These are phyloP conservation scores for Gynochthodes officinalis DNA, from an alignment of 257 asterid species.

Conservation along the genomic window DNA sequence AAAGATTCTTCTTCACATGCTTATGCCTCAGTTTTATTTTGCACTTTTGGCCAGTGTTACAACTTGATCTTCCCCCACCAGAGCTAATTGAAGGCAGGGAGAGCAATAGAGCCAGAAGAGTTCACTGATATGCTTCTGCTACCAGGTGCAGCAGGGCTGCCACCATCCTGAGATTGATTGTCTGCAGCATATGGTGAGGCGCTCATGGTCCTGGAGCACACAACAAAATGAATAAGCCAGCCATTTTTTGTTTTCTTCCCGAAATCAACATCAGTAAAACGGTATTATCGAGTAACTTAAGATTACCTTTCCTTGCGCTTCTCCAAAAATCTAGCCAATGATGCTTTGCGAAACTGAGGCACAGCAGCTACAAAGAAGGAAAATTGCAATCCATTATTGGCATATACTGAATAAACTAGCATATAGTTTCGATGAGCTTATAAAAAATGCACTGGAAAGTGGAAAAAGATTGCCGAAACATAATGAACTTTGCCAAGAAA, in stretches of 20 bases:
- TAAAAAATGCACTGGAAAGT: not conserved
- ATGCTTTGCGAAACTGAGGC: constrained; percentile 86
- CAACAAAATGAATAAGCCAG: not conserved
- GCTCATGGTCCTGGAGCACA: constrained; percentile 42
- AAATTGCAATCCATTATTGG: constrained; percentile 3
- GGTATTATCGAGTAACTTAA: not conserved
- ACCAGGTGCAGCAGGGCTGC: constrained; percentile 36
- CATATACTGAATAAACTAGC: not conserved
- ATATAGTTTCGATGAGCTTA: not conserved
- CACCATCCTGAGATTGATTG: constrained; percentile 37
- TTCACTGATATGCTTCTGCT: constrained; percentile 40
- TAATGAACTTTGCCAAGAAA: not conserved
- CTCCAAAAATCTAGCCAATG: constrained; percentile 88
- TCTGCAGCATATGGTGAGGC: constrained; percentile 48
- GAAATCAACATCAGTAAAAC: not conserved
- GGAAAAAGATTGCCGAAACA: too few relatives aligned
- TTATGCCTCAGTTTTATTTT: constrained; percentile 1
- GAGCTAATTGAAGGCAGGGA: constrained; percentile 34
- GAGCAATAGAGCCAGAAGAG: constrained; percentile 47
- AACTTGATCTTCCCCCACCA: not conserved
- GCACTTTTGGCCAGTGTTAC: constrained; percentile 11
- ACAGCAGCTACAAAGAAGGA: constrained; percentile 61
- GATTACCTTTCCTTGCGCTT: constrained; percentile 88
- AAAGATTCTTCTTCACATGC: not conserved
- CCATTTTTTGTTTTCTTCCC: not conserved